Conservation (phyloP, 2,329 filamentous ascomycete genomes). For the Basipetospora chlamydospora region DNA sequence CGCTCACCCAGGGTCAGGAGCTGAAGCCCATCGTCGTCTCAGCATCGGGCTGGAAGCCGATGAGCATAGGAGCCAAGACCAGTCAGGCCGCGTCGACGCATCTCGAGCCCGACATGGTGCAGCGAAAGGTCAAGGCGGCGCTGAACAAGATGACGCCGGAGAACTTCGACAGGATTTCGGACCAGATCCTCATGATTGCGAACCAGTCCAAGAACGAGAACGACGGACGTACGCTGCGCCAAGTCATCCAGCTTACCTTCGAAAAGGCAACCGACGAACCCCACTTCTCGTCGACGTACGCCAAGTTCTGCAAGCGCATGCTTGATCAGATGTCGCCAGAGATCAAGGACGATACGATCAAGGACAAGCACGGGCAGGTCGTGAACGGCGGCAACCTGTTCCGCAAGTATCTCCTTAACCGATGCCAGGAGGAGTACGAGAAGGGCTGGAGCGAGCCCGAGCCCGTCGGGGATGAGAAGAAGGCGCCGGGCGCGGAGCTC, state of each 20-base stretch:
- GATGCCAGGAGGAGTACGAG: constrained; percentile 98
- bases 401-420: constrained; percentile 96
- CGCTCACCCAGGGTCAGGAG: constrained; percentile 70
- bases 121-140: constrained; percentile 96
- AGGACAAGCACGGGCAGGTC: constrained; percentile 75
- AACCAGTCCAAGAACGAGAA: constrained; percentile 90
- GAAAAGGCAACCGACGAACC: constrained; percentile 98
- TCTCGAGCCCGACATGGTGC: constrained; percentile 82
- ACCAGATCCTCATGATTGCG: constrained; percentile 84
- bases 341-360: constrained; percentile 89
- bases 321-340: constrained; percentile 87
- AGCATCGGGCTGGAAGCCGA: constrained; percentile 78
- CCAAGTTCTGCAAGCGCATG: constrained; percentile 97
- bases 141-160: constrained; percentile 99
- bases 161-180: constrained; percentile 92
- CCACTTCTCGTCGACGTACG: constrained; percentile 98
- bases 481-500: constrained; percentile 57
- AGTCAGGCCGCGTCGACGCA: constrained; percentile 32
- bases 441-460: constrained; percentile 87
- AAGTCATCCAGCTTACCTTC: constrained; percentile 97
- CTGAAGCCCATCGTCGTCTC: constrained; percentile 66
- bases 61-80: constrained; percentile 41
- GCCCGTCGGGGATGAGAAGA: constrained; percentile 14
- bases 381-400: constrained; percentile 89
- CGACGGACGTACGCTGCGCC: constrained; percentile 85